These are phyloP conservation scores for Basidiobolus meristosporus DNA, from an alignment of 371 early-diverging fungal species.

Conservation along the genomic window DNA sequence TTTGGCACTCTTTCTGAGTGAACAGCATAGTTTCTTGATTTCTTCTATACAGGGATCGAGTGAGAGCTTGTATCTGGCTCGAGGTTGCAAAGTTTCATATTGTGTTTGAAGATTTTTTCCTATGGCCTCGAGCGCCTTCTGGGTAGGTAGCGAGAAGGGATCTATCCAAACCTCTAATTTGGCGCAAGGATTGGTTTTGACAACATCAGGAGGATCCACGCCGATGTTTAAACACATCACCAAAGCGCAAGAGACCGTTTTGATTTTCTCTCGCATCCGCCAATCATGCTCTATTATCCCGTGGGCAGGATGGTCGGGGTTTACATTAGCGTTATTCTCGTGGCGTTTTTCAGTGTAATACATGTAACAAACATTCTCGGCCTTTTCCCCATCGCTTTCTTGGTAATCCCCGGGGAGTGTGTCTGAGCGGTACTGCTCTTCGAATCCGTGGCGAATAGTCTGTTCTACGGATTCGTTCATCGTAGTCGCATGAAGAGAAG, in stretches of 20 bases:
- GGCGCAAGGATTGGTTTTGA: conserved; percentile 74
- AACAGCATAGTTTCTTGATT: conserved; percentile 67
- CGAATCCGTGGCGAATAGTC: too few relatives aligned
- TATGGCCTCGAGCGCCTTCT: conserved; percentile 70
- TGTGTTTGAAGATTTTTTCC: conserved; percentile 79
- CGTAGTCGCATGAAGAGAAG: too few relatives aligned
- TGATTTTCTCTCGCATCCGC: conserved; percentile 18
- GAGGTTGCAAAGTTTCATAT: conserved; percentile 78
- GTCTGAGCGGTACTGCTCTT: too few relatives aligned
- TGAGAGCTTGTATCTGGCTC: conserved; percentile 69
- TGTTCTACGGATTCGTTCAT: too few relatives aligned
- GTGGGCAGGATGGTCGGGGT: background rate
- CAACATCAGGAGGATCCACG: conserved; percentile 88
- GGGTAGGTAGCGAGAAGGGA: conserved; percentile 57
- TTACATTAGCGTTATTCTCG: background rate
- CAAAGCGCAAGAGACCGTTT: conserved; percentile 30
- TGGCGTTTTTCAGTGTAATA: conserved; percentile 4
- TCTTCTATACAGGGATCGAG: conserved; percentile 86
- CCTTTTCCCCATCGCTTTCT: background rate
- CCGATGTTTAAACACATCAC: conserved; percentile 90
- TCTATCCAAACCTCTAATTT: conserved; percentile 92
- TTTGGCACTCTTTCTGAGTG: conserved; percentile 66
- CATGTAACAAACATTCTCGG: background rate
- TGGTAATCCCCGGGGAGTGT: background rate
- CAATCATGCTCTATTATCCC: conserved; percentile 12